Evolutionary conservation across 2,329 filamentous ascomycete genomes (phyloP), one percentile per base, ranked within the genome.

Genomic region (Botryotinia narcissicola): DNA sequence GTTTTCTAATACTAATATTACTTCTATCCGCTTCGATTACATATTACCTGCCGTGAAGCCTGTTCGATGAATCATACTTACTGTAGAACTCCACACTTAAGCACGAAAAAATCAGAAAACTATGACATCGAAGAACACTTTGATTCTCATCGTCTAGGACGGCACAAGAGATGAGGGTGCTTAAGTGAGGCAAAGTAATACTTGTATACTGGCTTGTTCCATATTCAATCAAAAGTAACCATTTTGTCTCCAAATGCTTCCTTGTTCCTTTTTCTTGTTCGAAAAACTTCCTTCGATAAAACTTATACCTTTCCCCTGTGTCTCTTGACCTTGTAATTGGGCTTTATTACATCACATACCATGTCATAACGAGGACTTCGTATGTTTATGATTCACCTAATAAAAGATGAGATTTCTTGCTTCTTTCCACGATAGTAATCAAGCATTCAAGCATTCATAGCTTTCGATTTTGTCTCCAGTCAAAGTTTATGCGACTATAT

Each of bases 241-340:
- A n/a, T n/a, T 3, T 1, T 5, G 4, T 7, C 14, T 4, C 3
- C 4, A 25, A 18, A 67, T 0, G 2, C 22, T 37, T 67, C 0
- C 4, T 40, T 7, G 1, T n/a, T 66, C 4, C 44, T 14, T 22
- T 14, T 61, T 51, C 1, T 4, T n/a, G 12, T 4, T 12, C 25
- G 4, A 63, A 18, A 54, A 5, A 18, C 3, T 22, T 22, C 9
- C 42, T 4, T 14, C 3, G 3, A 20, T 8, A 12, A 6, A 10
- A 37, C 0, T 20, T 25, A 1, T 20, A 14, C 51, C 3, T 35
- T 37, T 48, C 3, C 16, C 25, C 4, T 48, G 10, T 25, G 14
- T 7, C 6, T 66, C 44, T 22, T 18, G 14, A 16, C 16, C 1
- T 2, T 22, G 25, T 1, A 16, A 16, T 16, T 35, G 42, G 12